Evolutionary conservation across 192 early-diverging fungal species (phyloP).

Genomic region (Backusella westeae): DNA sequence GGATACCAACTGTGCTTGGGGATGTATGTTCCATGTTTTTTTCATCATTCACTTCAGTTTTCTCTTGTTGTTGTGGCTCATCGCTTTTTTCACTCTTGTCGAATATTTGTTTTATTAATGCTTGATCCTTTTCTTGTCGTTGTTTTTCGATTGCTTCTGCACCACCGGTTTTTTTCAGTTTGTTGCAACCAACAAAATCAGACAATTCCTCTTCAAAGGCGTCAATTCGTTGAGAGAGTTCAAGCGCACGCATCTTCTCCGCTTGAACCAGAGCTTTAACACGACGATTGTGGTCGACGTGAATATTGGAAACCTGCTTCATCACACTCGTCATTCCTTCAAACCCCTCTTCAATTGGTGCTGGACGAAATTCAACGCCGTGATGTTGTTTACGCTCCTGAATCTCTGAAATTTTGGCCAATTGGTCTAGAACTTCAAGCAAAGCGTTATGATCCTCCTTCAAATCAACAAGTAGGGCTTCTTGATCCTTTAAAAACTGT

Average conservation of each 20-base stretch:
- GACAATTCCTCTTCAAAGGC: conserved; percentile 74
- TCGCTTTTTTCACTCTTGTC: background rate
- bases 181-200: conserved; percentile 59
- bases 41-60: background rate
- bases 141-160: conserved; percentile 65
- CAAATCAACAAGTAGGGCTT: conserved; percentile 62
- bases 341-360: conserved; percentile 45
- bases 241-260: conserved; percentile 58
- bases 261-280: conserved; percentile 62
- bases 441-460: conserved; percentile 58
- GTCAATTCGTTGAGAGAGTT: conserved; percentile 62
- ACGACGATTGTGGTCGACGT: conserved; percentile 57
- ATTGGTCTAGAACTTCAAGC: conserved; percentile 51
- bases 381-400: conserved; percentile 37
- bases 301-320: conserved; percentile 62
- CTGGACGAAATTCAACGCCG: conserved; percentile 4
- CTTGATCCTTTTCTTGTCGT: conserved; percentile 60
- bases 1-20: too few species aligned
- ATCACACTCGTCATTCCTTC: conserved; percentile 64
- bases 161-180: conserved; percentile 71
- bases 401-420: conserved; percentile 53
- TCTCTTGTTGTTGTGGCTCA: background rate
- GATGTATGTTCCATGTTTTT: too few species aligned
- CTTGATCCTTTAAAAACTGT: conserved; percentile 72
- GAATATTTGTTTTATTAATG: conserved; percentile 55